phyloP scores from a whole-genome alignment of 2,329 filamentous ascomycete genomes.

The Chrysoporthe deuterocubensis region DNA sequence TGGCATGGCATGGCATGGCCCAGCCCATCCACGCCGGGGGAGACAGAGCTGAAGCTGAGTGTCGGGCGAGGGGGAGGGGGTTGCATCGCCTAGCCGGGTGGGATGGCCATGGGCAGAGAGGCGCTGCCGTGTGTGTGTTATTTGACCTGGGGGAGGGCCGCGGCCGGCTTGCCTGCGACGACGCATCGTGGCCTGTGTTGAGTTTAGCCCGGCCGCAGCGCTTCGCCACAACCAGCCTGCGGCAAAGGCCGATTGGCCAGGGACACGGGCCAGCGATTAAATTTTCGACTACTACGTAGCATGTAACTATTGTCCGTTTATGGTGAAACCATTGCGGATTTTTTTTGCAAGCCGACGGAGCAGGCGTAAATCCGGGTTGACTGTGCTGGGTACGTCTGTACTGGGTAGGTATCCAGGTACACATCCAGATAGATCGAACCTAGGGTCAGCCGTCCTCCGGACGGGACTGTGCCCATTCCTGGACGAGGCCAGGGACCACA shows the following conservation, averaged over 20 bases:
- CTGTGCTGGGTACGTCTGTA: too few species aligned
- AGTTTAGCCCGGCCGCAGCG: constrained; percentile 13
- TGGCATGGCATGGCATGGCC: too few species aligned
- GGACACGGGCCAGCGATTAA: not conserved
- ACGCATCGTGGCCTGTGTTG: constrained; percentile 8
- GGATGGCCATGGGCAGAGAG: not conserved
- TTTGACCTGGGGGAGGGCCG: not conserved
- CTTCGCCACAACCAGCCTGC: constrained; percentile 13
- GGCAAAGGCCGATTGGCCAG: constrained; percentile 6
- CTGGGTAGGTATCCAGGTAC: too few species aligned
- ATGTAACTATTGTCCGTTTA: too few species aligned
- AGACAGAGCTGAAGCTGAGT: not conserved
- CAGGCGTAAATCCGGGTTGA: too few species aligned
- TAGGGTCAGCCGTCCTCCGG: too few species aligned
- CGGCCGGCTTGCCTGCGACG: not conserved
- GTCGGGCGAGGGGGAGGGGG: not conserved
- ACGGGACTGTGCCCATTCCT: too few species aligned
- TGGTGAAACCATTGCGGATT: not conserved
- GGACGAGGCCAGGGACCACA: too few species aligned
- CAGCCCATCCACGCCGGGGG: not conserved
- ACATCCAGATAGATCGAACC: too few species aligned
- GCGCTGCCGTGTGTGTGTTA: not conserved
- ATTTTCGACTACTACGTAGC: not conserved
- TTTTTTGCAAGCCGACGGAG: not conserved
- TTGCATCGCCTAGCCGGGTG: constrained; percentile 11